Percentiles rank a stretch among this genome's conserved stretches.
phyloP scores from a whole-genome alignment of 2,329 filamentous ascomycete species.

The Pseudocercospora eumusae region DNA sequence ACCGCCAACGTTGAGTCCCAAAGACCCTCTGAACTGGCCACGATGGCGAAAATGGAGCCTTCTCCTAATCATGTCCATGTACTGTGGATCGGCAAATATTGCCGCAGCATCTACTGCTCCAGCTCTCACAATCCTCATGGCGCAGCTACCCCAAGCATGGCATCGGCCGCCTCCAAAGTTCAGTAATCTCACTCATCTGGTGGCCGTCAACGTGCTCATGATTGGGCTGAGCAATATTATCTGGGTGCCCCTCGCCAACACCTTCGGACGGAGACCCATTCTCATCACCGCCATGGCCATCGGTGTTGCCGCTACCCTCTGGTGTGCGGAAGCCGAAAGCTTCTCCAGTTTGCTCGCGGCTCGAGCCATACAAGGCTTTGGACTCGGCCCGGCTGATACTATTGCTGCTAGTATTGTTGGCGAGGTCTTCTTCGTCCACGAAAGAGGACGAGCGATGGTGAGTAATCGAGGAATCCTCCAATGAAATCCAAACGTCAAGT shows the following conservation, averaged over 20 bases:
- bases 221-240: constrained; percentile 44
- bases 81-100: constrained; percentile 44
- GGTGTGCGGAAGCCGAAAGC: constrained; percentile 43
- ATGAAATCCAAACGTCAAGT: not conserved
- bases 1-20: constrained; percentile 43
- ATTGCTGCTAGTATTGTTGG: constrained; percentile 46
- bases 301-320: constrained; percentile 41
- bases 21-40: constrained; percentile 46
- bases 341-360: constrained; percentile 44
- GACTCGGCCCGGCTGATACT: constrained; percentile 43
- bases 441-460: constrained; percentile 46
- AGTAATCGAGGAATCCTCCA: not conserved
- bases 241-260: constrained; percentile 47
- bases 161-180: constrained; percentile 38
- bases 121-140: constrained; percentile 40
- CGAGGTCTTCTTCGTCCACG: constrained; percentile 48
- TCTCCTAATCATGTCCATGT: constrained; percentile 43
- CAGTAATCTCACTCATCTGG: constrained; percentile 40
- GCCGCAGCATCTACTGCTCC: constrained; percentile 42
- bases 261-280: constrained; percentile 44
- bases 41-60: constrained; percentile 42
- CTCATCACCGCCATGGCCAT: constrained; percentile 42
- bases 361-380: constrained; percentile 43
- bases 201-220: constrained; percentile 45
- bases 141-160: constrained; percentile 12